Evolutionary conservation across 257 asterid species (phyloP), one percentile per base, ranked within the genome.

Genomic region (Capsicum rhomboideum): DNA sequence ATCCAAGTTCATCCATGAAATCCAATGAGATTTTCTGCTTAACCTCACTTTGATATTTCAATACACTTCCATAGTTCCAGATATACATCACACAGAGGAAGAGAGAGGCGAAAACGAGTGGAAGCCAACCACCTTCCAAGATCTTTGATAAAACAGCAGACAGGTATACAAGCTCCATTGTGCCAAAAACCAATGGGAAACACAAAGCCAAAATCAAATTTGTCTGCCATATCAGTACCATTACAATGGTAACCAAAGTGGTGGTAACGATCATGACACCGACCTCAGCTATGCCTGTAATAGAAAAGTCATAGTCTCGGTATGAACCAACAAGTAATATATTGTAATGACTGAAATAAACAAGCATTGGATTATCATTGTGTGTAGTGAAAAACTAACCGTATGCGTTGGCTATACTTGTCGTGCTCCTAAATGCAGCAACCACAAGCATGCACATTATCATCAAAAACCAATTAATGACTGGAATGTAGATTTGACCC

Each of bases 401-500:
- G 1, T 97, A 97, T 20, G 99, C 99, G 23, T 95, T 97, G 78
- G 98, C 98, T 56, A 97, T 95, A 78, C 92, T 86, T 0, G 96
- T 92, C 18, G 98, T 97, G 92, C 97, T 97, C 83, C 92, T 88
- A 87, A 97, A 97, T 29, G 93, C 88, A 10, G 98, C 97, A 17
- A 95, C 98, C 20, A 97, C 98, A 66, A 93, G 80, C 49, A 95
- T 91, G 92, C 98, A 97, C 98, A 95, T 92, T 82, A 90, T 91
- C 99, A 97, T 93, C 90, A 97, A 58, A 82, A 97, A 97, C 91
- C 95, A 97, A 82, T 97, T 97, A 90, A 97, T 87, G 67, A 93
- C 97, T 10, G 99, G 98, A 84, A 97, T 91, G 84, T 95, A 97
- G 49, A 97, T 95, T 84, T 97, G 99, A 9, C 99, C 99, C 99